Evolutionary conservation across 2,329 filamentous ascomycete genomes (phyloP).

Genomic region (Rhinocladiella similis): DNA sequence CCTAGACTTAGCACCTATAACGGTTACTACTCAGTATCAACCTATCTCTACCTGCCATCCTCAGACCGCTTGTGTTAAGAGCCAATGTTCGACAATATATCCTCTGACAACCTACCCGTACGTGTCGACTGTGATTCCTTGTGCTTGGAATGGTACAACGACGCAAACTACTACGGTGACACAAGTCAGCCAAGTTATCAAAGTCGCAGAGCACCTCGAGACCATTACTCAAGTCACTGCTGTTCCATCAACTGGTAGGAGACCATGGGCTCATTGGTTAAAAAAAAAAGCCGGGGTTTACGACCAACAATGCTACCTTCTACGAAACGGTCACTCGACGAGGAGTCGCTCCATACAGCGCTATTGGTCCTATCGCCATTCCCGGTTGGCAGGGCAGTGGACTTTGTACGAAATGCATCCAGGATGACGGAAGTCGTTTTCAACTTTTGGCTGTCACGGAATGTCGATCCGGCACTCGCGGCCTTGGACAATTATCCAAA

Average conservation of each 20-base stretch:
- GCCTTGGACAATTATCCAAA: conserved; percentile 5
- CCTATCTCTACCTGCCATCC: not conserved
- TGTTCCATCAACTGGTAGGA: not conserved
- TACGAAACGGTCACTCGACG: conserved; percentile 15
- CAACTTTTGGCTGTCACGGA: conserved; percentile 19
- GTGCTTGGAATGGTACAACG: conserved; percentile 13
- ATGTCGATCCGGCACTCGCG: conserved; percentile 13
- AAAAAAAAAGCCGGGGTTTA: not conserved
- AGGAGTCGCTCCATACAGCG: conserved; percentile 15
- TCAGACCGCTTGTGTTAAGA: not conserved
- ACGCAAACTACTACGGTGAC: conserved; percentile 15
- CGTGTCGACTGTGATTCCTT: conserved; percentile 20
- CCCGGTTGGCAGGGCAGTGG: conserved; percentile 20
- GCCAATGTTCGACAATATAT: conserved; percentile 7
- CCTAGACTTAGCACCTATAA: not conserved
- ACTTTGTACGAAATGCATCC: conserved; percentile 13
- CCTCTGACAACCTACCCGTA: conserved; percentile 18
- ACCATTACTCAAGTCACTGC: conserved; percentile 7
- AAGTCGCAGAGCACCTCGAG: conserved; percentile 11
- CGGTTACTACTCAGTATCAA: not conserved
- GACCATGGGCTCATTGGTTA: conserved; percentile 1
- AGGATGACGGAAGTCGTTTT: not conserved
- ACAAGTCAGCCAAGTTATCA: conserved; percentile 8
- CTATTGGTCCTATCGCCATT: conserved; percentile 13
- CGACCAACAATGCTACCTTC: not conserved